A percentile compares a stretch with the other conserved stretches of the same genome.
These are phyloP conservation scores for Metschnikowia lunata DNA, from an alignment of 805 yeast species.

Conservation along the genomic window DNA sequence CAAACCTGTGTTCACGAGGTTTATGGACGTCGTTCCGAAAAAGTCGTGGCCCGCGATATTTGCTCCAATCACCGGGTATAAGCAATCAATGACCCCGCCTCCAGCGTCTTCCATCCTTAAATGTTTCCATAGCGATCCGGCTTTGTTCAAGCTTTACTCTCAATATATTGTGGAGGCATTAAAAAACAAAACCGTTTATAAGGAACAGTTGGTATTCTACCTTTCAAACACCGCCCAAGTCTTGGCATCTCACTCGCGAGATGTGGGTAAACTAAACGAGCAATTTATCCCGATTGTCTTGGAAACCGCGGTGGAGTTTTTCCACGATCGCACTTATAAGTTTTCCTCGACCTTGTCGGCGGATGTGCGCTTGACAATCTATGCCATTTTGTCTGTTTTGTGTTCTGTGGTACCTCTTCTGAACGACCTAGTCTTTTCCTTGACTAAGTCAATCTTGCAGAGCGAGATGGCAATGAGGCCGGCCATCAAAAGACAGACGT, in stretches of 20 bases:
- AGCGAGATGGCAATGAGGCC: slow-evolving; percentile 22
- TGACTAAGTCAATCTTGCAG: slow-evolving; percentile 32
- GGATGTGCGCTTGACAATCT: slow-evolving; percentile 79
- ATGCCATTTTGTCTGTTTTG: slow-evolving; percentile 74
- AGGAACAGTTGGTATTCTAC: slow-evolving; percentile 73
- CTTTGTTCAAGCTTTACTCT: slow-evolving; percentile 63
- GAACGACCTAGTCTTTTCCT: slow-evolving; percentile 24
- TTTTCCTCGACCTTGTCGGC: slow-evolving; percentile 20
- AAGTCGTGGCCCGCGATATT: slow-evolving; percentile 69
- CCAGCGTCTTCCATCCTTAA: slow-evolving; percentile 67
- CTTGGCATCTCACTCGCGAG: slow-evolving; percentile 56
- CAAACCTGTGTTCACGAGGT: slow-evolving; percentile 66
- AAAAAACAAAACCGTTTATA: slow-evolving; percentile 53
- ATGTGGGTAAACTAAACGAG: slow-evolving; percentile 41
- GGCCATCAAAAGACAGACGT: slow-evolving; percentile 26
- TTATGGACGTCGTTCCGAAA: slow-evolving; percentile 65
- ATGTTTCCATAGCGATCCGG: slow-evolving; percentile 61
- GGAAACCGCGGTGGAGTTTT: slow-evolving; percentile 53
- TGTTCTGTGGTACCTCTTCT: slow-evolving; percentile 65
- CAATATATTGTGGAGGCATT: slow-evolving; percentile 49
- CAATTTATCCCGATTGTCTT: slow-evolving; percentile 52
- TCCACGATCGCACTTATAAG: slow-evolving; percentile 23
- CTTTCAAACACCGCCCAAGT: slow-evolving; percentile 67
- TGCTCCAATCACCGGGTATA: slow-evolving; percentile 64
- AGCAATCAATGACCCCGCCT: slow-evolving; percentile 59